Evolutionary conservation across 225 moss, liverwort and hornwort species (phyloP).

Genomic region (Marchantia paleacea): DNA sequence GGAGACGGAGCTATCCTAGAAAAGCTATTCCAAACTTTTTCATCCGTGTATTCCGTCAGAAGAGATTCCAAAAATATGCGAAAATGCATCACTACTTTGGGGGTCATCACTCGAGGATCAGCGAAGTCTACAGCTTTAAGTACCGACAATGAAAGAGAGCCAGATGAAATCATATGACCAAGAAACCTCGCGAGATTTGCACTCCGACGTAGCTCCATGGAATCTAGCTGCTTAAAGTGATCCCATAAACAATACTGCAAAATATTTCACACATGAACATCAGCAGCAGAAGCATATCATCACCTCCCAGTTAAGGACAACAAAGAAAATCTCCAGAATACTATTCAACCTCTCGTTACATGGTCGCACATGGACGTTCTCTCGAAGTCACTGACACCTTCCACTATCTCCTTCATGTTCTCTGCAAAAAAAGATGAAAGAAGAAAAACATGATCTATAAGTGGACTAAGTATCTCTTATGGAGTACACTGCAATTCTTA

Average conservation of each 20-base stretch:
- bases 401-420: not conserved
- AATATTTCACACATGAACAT: not conserved
- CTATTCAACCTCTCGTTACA: not conserved
- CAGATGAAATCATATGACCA: constrained; percentile 56
- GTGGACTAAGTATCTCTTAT: too few species aligned
- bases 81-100: constrained; percentile 78
- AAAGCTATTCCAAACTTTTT: constrained; percentile 72
- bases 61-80: constrained; percentile 69
- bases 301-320: not conserved
- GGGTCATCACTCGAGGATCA: constrained; percentile 61
- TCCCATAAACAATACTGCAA: constrained; percentile 94
- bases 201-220: constrained; percentile 73
- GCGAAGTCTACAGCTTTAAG: constrained; percentile 83
- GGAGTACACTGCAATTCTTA: constrained; percentile 19
- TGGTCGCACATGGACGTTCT: not conserved
- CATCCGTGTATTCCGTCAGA: constrained; percentile 53
- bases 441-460: too few species aligned
- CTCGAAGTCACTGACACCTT: not conserved
- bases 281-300: not conserved
- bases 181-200: constrained; percentile 80
- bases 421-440: too few species aligned
- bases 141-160: constrained; percentile 70
- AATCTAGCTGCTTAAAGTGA: constrained; percentile 86
- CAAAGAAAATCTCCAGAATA: not conserved
- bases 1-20: constrained; percentile 68